A percentile compares a stretch with the other conserved stretches of the same genome.
Conservation (phyloP, 2,329 filamentous ascomycete genomes). For the Fonsecaea pedrosoi region DNA sequence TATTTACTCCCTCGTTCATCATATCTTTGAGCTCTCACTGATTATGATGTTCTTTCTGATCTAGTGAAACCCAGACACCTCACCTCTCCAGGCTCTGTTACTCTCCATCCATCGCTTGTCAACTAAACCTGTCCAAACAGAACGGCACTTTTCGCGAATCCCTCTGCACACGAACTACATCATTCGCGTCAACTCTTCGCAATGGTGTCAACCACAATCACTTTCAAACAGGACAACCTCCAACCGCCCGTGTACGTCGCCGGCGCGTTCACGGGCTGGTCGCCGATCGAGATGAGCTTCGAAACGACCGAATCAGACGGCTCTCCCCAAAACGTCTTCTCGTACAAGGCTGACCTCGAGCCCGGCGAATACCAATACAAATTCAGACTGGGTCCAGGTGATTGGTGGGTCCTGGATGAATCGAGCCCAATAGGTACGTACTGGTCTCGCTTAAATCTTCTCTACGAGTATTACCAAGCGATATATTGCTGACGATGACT, state of each 20-base stretch:
- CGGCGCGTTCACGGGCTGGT: slow-evolving; percentile 73
- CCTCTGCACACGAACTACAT: not conserved
- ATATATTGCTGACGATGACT: not conserved
- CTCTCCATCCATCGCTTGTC: not conserved
- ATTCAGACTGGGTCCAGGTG: slow-evolving; percentile 69
- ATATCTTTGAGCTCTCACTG: not conserved
- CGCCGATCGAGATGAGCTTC: slow-evolving; percentile 69
- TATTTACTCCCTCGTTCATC: not conserved
- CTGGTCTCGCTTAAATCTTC: slow-evolving; percentile 39
- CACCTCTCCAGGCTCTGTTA: not conserved
- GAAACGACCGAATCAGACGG: slow-evolving; percentile 57
- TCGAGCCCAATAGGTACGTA: slow-evolving; percentile 61
- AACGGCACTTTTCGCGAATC: too few species aligned
- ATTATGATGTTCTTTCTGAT: slow-evolving; percentile 10
- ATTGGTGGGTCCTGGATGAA: slow-evolving; percentile 75
- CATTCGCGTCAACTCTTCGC: not conserved
- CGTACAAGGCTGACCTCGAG: slow-evolving; percentile 61
- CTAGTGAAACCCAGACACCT: not conserved
- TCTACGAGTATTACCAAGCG: not conserved
- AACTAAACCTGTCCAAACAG: too few species aligned
- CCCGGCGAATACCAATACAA: slow-evolving; percentile 74
- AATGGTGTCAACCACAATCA: slow-evolving; percentile 62
- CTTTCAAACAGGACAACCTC: slow-evolving; percentile 65
- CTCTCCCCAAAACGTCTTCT: slow-evolving; percentile 61
- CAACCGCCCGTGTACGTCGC: slow-evolving; percentile 73